Conservation (phyloP, 2,329 filamentous ascomycete species). For the Cyclaneusma minus region DNA sequence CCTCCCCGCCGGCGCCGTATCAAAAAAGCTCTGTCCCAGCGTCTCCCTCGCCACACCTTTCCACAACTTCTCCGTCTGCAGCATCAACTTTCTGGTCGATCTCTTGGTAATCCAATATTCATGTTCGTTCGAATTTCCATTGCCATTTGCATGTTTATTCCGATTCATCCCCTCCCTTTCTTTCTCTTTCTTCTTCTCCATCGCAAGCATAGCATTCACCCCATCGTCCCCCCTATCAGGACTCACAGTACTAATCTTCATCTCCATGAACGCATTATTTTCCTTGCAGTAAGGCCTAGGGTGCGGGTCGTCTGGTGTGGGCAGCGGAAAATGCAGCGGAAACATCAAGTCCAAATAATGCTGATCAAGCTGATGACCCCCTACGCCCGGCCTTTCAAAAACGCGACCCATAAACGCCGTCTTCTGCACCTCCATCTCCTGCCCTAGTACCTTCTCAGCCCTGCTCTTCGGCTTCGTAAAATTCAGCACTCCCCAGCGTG, state of each 20-base stretch:
- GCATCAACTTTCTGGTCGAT: too few species aligned
- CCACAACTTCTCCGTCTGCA: too few species aligned
- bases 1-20: slow-evolving; percentile 25
- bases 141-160: too few species aligned
- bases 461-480: slow-evolving; percentile 45
- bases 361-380: slow-evolving; percentile 43
- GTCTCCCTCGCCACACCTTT: not conserved
- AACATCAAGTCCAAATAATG: slow-evolving; percentile 50
- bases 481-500: slow-evolving; percentile 58
- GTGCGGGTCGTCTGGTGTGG: too few species aligned
- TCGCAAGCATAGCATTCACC: slow-evolving; percentile 1
- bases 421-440: too few species aligned
- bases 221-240: not conserved
- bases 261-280: slow-evolving; percentile 45
- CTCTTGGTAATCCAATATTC: too few species aligned
- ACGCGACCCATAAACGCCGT: slow-evolving; percentile 46
- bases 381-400: slow-evolving; percentile 35
- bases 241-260: slow-evolving; percentile 21
- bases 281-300: too few species aligned
- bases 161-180: too few species aligned
- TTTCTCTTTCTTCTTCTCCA: not conserved
- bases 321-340: slow-evolving; percentile 29
- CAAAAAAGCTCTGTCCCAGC: slow-evolving; percentile 4
- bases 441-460: slow-evolving; percentile 22
- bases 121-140: too few species aligned